Evolutionary conservation across 1,284 basidiomycete species (phyloP), one percentile per base, ranked within the genome.

Genomic region (Cystobasidium slooffiae): DNA sequence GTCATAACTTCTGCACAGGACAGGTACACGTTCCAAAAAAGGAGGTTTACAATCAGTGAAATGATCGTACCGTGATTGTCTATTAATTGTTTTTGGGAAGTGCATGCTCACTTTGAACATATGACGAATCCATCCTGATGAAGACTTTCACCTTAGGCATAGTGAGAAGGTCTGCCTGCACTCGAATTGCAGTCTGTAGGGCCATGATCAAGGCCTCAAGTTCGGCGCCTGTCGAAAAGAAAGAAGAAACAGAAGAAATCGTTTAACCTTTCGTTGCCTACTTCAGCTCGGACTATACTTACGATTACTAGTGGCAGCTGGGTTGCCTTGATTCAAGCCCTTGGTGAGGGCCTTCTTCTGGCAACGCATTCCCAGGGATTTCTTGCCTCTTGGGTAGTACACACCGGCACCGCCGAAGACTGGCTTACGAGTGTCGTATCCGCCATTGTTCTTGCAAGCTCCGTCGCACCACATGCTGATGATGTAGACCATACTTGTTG

Each of bases 391-490:
- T 1, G 62, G 62, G 16, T 24, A 49, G 39, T 65, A 65, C 0
- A 65, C 2, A 4, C 62, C 62, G n/a, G 24, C 31, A 4, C 62
- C 62, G 1, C 12, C 62, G 2, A 65, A 12, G 16, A 51, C 46
- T 6, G 47, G 46, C 22, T n/a, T 44, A 2, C 3, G 1, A 10
- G 39, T 9, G 39, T 44, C 14, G n/a, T 37, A 51, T 6, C 62
- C 31, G 22, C 62, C 62, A 22, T 65, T 65, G 47, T 65, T 65
- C 12, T 16, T 39, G 24, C 62, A 65, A 1, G 62, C 62, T 6
- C 62, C 62, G 31, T 65, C 62, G 46, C 62, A 65, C 62, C 62
- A 65, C 62, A 65, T 52, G 1, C 6, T 20, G 20, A 51, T 37
- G 5, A 49, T 47, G 22, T 64, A 64, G 10, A 22, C 39, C 58